phyloP scores from a whole-genome alignment of 495 filamentous ascomycete genomes.

The Aspergillus bertholletiae region DNA sequence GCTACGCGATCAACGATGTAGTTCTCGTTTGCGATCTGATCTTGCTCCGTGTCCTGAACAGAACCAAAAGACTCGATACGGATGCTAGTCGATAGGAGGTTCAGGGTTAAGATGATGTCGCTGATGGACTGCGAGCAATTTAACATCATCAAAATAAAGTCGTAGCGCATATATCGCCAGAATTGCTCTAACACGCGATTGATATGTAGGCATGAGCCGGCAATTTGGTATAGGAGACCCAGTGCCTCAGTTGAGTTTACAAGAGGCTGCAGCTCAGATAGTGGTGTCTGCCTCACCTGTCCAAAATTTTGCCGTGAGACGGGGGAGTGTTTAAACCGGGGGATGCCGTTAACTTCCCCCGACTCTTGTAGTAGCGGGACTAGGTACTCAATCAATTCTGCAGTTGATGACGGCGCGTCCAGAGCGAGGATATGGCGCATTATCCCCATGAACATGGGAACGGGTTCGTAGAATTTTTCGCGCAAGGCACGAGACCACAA shows the following conservation, averaged over 20 bases:
- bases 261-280: conserved; percentile 40
- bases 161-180: conserved; percentile 58
- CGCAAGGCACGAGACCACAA: conserved; percentile 62
- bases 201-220: conserved; percentile 44
- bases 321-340: conserved; percentile 46
- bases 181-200: conserved; percentile 44
- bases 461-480: conserved; percentile 55
- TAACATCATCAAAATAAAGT: conserved; percentile 64
- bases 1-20: conserved; percentile 60
- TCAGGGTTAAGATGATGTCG: conserved; percentile 55
- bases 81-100: conserved; percentile 57
- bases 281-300: conserved; percentile 37
- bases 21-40: conserved; percentile 53
- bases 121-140: conserved; percentile 53
- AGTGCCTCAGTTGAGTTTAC: conserved; percentile 57
- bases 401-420: conserved; percentile 40
- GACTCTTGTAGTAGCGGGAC: conserved; percentile 53
- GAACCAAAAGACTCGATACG: conserved; percentile 57
- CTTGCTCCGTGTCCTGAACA: conserved; percentile 47
- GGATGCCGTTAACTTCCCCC: conserved; percentile 55
- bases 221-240: conserved; percentile 54
- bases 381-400: conserved; percentile 48
- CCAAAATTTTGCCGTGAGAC: conserved; percentile 36
- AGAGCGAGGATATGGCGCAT: conserved; percentile 50
- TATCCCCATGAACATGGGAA: conserved; percentile 57